These are phyloP conservation scores for Agarophyton chilense DNA, from an alignment of 23 red algal species.

Conservation along the genomic window DNA sequence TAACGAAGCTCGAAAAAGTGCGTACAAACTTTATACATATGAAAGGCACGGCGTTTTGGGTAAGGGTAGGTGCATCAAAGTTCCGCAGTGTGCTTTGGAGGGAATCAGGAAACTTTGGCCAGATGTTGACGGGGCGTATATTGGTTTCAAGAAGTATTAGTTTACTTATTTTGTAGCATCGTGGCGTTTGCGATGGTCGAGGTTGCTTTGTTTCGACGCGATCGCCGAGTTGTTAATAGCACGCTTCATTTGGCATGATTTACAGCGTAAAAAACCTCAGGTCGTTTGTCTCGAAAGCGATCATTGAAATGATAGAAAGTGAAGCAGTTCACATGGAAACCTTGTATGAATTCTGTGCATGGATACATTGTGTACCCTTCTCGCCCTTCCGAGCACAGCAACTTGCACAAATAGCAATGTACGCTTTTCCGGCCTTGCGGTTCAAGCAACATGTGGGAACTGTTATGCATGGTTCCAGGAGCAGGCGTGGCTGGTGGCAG, in stretches of 20 bases:
- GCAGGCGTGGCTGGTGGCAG: too few species aligned
- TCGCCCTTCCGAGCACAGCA: too few species aligned
- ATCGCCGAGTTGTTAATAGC: background rate
- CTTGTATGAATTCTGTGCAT: background rate
- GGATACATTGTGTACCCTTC: background rate
- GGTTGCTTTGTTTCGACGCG: too few species aligned
- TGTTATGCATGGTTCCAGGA: too few species aligned
- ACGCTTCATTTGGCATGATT: background rate
- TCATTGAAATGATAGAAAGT: background rate
- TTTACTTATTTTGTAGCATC: background rate
- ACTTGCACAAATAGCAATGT: background rate
- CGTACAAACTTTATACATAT: background rate
- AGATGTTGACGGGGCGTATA: background rate
- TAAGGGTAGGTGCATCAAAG: background rate
- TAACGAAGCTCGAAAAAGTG: too few species aligned
- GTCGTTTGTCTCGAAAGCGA: background rate
- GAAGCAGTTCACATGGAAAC: background rate
- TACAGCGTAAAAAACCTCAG: background rate
- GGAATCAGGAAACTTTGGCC: background rate
- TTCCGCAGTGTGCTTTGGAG: background rate
- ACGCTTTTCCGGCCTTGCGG: background rate
- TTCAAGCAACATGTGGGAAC: background rate
- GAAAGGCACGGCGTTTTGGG: background rate
- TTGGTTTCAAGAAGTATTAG: background rate
- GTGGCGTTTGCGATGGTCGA: background rate